phyloP scores from a whole-genome alignment of 2,329 filamentous ascomycete species.

The Nemania serpens region DNA sequence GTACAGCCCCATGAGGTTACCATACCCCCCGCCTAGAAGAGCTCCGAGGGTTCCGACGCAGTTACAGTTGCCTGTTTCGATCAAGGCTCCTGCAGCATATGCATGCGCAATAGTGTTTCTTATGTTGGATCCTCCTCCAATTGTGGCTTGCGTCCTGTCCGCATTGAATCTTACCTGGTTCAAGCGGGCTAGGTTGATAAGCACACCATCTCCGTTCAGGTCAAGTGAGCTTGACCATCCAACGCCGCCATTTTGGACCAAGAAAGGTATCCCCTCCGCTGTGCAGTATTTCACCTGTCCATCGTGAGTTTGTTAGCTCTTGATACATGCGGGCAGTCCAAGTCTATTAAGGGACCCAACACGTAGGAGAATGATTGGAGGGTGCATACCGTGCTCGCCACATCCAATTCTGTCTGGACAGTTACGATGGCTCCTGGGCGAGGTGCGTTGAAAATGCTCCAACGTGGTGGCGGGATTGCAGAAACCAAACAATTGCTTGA shows the following conservation, averaged over 20 bases:
- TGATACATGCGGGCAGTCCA: background rate
- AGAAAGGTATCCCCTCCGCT: constrained; percentile 16
- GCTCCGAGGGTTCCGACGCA: constrained; percentile 26
- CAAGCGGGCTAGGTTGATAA: constrained; percentile 20
- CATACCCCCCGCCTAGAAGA: constrained; percentile 24
- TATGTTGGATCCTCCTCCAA: constrained; percentile 21
- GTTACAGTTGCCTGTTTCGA: constrained; percentile 25
- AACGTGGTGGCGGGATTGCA: constrained; percentile 20
- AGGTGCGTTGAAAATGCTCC: constrained; percentile 28
- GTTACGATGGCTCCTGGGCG: constrained; percentile 29
- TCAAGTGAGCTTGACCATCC: constrained; percentile 24
- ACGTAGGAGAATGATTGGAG: no score
- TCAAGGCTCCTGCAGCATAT: constrained; percentile 9
- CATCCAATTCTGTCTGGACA: constrained; percentile 25
- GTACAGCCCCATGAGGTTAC: constrained; percentile 13
- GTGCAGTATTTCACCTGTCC: constrained; percentile 21
- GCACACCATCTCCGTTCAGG: constrained; percentile 13
- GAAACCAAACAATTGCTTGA: background rate
- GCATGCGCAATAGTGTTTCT: constrained; percentile 11
- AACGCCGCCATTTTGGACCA: constrained; percentile 23
- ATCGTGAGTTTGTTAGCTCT: background rate
- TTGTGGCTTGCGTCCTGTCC: constrained; percentile 17
- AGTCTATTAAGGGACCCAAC: no score
- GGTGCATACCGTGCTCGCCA: constrained; percentile 22
- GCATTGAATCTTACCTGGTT: constrained; percentile 20